Evolutionary conservation across 2,329 filamentous ascomycete species (phyloP), one percentile per base, ranked within the genome.

Genomic region (Nothophoma quercina): DNA sequence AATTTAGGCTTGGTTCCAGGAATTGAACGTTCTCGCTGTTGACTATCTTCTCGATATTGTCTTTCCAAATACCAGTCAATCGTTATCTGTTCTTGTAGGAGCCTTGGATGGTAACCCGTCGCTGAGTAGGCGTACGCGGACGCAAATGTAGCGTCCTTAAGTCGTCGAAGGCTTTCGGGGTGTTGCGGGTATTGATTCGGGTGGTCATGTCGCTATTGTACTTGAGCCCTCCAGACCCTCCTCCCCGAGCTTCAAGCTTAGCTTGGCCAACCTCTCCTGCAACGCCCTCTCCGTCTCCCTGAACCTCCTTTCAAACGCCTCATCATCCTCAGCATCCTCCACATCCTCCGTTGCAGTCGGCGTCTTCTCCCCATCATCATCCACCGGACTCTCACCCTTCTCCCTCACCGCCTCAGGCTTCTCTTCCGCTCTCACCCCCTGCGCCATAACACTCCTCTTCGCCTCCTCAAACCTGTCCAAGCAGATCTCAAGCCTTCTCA

Each of bases 221-320:
- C 21, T 30, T 3, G 44, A n/a, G 12, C 1, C 13, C 7, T 41
- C 10, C 19, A 32, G 10, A 2, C 47, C 26, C n/a, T 25, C 38
- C 2, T 30, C 19, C 15, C 25, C 36, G 26, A 55, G n/a, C 33
- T 69, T 73, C 19, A 68, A 13, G 8, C 53, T 70, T 32, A 73
- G 49, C 36, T 62, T 64, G 33, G 69, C 70, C 34, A 73, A 33
- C 19, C 70, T 52, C 38, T 70, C 64, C 23, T 63, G 62, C 30
- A 73, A 44, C 9, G 55, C 59, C 38, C 46, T 65, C 50, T 73
- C 68, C 10, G 61, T 64, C 48, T 69, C 68, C 3, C 44, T 46
- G 39, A 59, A 66, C 12, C 59, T 59, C 52, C 48, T 62, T 35
- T 70, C 70, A 36, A 70, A 70, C 10, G 64, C 68, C 26, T 70